Base-by-base conservation (phyloP, 2,329 filamentous ascomycete species). In the Mycosphaerella sp. region DNA sequence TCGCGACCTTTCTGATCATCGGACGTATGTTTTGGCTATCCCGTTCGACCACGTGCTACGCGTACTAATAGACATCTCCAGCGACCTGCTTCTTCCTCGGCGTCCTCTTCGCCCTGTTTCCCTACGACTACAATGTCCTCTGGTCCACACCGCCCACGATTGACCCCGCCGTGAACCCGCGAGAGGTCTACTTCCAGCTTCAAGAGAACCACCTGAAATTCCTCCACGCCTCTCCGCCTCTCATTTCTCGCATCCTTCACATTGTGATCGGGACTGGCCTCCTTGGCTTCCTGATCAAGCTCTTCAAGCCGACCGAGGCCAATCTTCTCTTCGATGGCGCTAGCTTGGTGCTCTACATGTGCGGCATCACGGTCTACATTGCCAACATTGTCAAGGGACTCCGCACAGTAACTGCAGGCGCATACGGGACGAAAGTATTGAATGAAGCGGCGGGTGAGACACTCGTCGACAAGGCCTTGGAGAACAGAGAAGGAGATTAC, bases 321-420 rank as follows among this genome's bases (percentile, higher is more conserved):
- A 98, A 98, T 76, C 86, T 95, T 74, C 84, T 98, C 52, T 98
- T 98, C 70, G 93, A 88, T 64, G 85, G 85, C 67, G 82, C 84
- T 10, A 82, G 78, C 48, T 71, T 87, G 42, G 83, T 85, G 34
- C 76, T 88, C 28, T 88, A 87, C 71, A 82, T 87, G 74, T 89
- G 93, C 63, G 93, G 89, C 55, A 82, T 94, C 47, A 88, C 89
- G 43, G 87, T 98, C 62, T 98, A 97, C 72, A 81, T 95, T 59
- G 85, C 90, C 62, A 98, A 98, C 72, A 95, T 97, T 64, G 85
- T 97, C 68, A 95, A 95, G 76, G 93, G 91, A 4, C 78, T 98
- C 68, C 78, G 90, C 58, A 85, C 91, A 54, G 86, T 96, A 36
- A 87, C 81, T 53, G 80, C 79, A 5, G 87, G 87, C 32, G 73